phyloP scores from a whole-genome alignment of 129 eudicot species.

The Solidago caesia region DNA sequence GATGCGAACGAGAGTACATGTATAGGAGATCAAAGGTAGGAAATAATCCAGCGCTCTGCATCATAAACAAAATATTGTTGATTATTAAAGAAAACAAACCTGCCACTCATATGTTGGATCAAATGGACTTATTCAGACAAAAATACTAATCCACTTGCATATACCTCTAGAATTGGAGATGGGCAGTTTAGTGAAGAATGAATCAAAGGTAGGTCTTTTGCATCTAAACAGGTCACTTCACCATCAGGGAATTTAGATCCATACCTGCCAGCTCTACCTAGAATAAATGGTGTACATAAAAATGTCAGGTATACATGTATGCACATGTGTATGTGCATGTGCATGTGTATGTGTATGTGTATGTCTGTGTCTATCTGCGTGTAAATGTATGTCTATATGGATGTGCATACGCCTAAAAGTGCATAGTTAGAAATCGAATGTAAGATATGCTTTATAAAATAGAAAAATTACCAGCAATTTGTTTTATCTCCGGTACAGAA shows the following conservation, averaged over 20 bases:
- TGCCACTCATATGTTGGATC: neutral
- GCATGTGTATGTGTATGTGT: too few relatives aligned
- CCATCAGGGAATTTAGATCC: constrained; percentile 86
- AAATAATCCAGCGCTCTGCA: constrained; percentile 89
- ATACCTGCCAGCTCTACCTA: constrained; percentile 97
- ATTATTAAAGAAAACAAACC: neutral
- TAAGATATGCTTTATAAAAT: constrained; percentile 7
- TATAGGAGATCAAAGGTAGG: constrained; percentile 79
- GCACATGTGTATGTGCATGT: neutral
- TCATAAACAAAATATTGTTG: constrained; percentile 18
- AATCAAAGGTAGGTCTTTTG: constrained; percentile 68
- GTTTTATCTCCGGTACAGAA: constrained; percentile 87
- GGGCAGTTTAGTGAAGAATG: constrained; percentile 69
- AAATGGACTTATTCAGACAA: neutral
- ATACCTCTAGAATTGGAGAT: constrained; percentile 89
- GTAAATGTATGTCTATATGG: neutral
- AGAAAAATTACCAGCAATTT: constrained; percentile 70
- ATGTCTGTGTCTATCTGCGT: neutral
- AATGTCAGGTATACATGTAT: neutral
- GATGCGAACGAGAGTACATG: constrained; percentile 81
- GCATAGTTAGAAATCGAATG: neutral
- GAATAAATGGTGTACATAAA: constrained; percentile 10
- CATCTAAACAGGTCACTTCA: constrained; percentile 81
- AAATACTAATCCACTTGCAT: neutral
- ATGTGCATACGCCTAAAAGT: neutral